Conservation (phyloP, 2,329 filamentous ascomycete species). For the Aspergillus brasiliensis region DNA sequence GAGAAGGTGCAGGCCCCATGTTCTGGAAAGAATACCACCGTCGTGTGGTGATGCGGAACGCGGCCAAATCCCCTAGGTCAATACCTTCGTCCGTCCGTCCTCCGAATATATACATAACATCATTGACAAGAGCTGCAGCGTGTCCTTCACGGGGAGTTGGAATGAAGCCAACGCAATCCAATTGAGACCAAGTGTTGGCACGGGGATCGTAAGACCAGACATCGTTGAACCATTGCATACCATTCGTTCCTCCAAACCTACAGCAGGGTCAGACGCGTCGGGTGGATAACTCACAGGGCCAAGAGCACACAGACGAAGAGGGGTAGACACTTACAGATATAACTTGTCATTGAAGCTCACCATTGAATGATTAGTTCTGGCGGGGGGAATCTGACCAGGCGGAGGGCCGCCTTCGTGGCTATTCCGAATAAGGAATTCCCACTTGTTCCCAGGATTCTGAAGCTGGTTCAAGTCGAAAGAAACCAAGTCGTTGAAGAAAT, state of each 20-base stretch:
- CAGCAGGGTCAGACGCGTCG: conserved; percentile 4
- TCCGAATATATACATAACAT: conserved; percentile 99
- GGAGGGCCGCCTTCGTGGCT: conserved; percentile 60
- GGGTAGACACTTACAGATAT: conserved; percentile 69
- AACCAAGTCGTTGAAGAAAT: conserved; percentile 95
- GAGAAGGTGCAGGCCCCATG: conserved; percentile 94
- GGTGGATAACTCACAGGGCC: background rate
- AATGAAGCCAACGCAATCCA: conserved; percentile 97
- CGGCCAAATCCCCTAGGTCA: conserved; percentile 90
- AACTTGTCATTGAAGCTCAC: conserved; percentile 91
- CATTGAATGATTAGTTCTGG: conserved; percentile 91
- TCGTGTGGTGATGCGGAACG: conserved; percentile 76
- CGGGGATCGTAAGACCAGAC: conserved; percentile 94
- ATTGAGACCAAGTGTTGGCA: conserved; percentile 78
- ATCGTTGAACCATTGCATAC: conserved; percentile 96
- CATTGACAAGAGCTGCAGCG: conserved; percentile 87
- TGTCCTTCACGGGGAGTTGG: conserved; percentile 92
- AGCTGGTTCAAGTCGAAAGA: conserved; percentile 95
- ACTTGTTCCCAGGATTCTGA: conserved; percentile 85
- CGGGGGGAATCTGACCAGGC: conserved; percentile 73
- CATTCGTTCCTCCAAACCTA: conserved; percentile 97
- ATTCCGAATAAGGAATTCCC: conserved; percentile 87
- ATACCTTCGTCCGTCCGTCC: conserved; percentile 90
- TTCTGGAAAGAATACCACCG: conserved; percentile 99
- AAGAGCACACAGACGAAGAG: background rate